These are phyloP conservation scores for Platanthera guangdongensis DNA, from an alignment of 106 monocot species.

Conservation along the genomic window DNA sequence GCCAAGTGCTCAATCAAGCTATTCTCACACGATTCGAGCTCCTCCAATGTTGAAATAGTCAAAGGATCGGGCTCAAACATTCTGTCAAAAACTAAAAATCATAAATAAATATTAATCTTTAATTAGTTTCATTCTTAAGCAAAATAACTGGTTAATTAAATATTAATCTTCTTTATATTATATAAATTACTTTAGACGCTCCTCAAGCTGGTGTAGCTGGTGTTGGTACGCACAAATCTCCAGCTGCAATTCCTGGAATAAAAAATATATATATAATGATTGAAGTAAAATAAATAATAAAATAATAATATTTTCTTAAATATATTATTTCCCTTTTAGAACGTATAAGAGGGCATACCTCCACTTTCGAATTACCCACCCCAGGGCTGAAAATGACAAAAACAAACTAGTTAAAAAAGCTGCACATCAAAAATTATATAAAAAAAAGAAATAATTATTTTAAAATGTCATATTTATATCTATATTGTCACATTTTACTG, in stretches of 20 bases:
- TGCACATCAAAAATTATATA: too few relatives aligned
- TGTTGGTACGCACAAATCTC: constrained; percentile 48
- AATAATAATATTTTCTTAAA: not conserved
- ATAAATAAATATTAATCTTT: too few relatives aligned
- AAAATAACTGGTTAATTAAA: too few relatives aligned
- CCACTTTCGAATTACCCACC: constrained; percentile 28
- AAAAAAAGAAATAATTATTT: not conserved
- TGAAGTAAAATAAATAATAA: not conserved
- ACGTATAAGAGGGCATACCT: constrained; percentile 22
- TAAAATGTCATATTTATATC: not conserved
- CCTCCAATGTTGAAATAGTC: constrained; percentile 23
- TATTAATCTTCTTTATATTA: too few relatives aligned
- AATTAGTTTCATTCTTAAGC: too few relatives aligned
- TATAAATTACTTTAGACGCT: constrained; percentile 36
- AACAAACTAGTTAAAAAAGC: not conserved
- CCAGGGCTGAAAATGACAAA: constrained; percentile 18
- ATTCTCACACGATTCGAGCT: constrained; percentile 52
- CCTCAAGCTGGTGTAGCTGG: constrained; percentile 43
- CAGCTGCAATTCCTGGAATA: constrained; percentile 45
- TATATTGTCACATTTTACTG: too few relatives aligned
- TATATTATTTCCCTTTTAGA: not conserved
- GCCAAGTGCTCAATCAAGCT: constrained; percentile 38
- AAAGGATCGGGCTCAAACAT: constrained; percentile 43
- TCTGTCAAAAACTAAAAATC: constrained; percentile 17
- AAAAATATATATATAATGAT: not conserved